phyloP scores from a whole-genome alignment of 169 alveolate genomes.

The Eimeria falciformis region DNA sequence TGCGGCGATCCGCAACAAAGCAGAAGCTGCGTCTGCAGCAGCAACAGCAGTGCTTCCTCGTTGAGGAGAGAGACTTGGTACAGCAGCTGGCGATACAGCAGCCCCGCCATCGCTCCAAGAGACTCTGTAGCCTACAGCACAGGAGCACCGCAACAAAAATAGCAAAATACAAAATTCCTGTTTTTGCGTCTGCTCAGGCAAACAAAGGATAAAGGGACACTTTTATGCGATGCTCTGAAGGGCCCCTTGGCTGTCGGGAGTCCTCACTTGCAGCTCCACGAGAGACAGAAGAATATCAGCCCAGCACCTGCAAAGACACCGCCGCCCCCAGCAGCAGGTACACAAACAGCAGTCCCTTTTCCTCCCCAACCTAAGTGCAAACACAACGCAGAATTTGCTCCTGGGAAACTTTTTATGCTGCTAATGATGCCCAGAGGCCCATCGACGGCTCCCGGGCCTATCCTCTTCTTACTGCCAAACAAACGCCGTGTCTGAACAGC shows the following conservation, averaged over 20 bases:
- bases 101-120: background rate
- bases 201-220: background rate
- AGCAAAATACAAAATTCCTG: too few species aligned
- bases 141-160: too few species aligned
- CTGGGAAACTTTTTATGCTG: too few species aligned
- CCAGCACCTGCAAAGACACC: conserved; percentile 11
- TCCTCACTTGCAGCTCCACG: background rate
- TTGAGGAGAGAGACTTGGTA: background rate
- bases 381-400: too few species aligned
- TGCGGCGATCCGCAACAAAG: conserved; percentile 31
- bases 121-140: background rate
- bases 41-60: conserved; percentile 1
- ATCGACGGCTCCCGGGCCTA: too few species aligned
- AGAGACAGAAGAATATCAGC: conserved; percentile 1
- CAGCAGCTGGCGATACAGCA: conserved; percentile 17
- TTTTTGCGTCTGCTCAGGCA: too few species aligned
- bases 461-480: background rate
- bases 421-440: too few species aligned
- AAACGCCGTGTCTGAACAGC: background rate
- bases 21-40: conserved; percentile 45
- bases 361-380: background rate
- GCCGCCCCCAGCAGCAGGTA: background rate
- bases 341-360: background rate
- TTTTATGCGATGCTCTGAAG: background rate
- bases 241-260: background rate